Conservation (phyloP, 106 monocot genomes). For the Acorus calamus region DNA sequence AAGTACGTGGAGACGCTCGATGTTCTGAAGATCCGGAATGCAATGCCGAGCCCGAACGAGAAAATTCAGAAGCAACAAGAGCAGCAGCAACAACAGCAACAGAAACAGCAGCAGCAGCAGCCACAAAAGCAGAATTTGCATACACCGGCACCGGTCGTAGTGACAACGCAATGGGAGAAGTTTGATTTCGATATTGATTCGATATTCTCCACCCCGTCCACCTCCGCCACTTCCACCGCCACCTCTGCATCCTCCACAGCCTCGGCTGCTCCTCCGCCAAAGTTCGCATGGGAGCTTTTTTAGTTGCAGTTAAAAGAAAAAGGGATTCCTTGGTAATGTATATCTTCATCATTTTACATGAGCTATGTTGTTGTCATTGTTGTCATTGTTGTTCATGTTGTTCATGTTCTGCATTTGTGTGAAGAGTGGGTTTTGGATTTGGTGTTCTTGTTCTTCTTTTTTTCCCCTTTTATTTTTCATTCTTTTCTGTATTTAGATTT, state of each 20-base stretch:
- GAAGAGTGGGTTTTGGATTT: no score
- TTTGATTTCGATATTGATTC: slow-evolving; percentile 32
- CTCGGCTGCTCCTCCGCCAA: slow-evolving; percentile 9
- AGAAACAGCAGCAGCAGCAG: slow-evolving; percentile 8
- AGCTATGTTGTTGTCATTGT: no score
- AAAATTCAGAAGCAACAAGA: slow-evolving; percentile 5
- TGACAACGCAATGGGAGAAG: slow-evolving; percentile 44
- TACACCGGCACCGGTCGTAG: slow-evolving; percentile 4
- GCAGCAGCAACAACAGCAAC: not conserved
- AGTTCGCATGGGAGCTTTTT: no score
- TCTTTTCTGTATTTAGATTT: no score
- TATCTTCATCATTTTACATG: no score
- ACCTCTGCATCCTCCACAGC: slow-evolving; percentile 18
- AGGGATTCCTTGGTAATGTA: no score
- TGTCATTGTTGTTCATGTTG: no score
- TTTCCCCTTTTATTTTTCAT: no score
- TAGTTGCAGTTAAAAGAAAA: no score
- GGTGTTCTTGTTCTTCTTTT: no score
- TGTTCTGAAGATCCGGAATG: slow-evolving; percentile 54
- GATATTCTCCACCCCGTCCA: slow-evolving; percentile 22
- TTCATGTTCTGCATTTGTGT: no score
- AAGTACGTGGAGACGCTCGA: slow-evolving; percentile 80
- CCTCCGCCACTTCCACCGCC: slow-evolving; percentile 22
- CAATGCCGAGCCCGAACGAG: slow-evolving; percentile 4
- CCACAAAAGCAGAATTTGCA: slow-evolving; percentile 9